A percentile compares a stretch with the other conserved stretches of the same genome.
Evolutionary conservation across 371 early-diverging fungal species (phyloP).

Genomic region (Mortierella sp.): DNA sequence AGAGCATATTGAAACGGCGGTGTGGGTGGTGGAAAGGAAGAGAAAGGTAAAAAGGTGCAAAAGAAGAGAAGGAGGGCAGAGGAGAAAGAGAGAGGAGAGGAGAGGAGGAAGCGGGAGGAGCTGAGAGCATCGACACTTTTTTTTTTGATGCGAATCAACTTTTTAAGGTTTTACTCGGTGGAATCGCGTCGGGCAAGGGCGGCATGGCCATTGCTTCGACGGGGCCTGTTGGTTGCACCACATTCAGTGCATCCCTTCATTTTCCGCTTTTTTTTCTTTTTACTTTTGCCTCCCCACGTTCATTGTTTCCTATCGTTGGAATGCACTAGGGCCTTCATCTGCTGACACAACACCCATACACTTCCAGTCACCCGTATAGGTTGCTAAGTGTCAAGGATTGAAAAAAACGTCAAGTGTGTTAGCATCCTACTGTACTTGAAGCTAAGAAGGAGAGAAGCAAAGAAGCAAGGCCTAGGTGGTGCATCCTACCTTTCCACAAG

Average conservation of each 20-base stretch:
- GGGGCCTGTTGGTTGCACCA: slow-evolving; percentile 12
- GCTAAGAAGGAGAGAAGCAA: no score
- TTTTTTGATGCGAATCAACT: background rate
- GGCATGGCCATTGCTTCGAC: no score
- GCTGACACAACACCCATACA: slow-evolving; percentile 73
- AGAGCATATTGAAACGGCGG: slow-evolving; percentile 13
- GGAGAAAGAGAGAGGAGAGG: background rate
- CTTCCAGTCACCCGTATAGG: slow-evolving; percentile 72
- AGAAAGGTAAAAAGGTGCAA: background rate
- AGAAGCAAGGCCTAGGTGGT: no score
- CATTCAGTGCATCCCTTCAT: background rate
- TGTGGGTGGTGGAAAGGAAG: background rate
- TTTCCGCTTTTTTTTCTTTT: slow-evolving; percentile 7
- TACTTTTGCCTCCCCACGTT: background rate
- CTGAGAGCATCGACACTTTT: background rate
- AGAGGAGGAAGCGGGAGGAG: background rate
- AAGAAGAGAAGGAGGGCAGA: slow-evolving; percentile 8
- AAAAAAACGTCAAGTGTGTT: background rate
- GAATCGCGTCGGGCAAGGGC: no score
- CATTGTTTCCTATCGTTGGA: slow-evolving; percentile 32
- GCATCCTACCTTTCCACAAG: slow-evolving; percentile 77
- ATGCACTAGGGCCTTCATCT: slow-evolving; percentile 54
- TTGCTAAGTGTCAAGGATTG: slow-evolving; percentile 52
- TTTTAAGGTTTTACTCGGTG: slow-evolving; percentile 44
- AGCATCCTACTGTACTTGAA: no score